These are phyloP conservation scores for Clitocybe nebularis DNA, from an alignment of 1,284 basidiomycete genomes.

Conservation along the genomic window DNA sequence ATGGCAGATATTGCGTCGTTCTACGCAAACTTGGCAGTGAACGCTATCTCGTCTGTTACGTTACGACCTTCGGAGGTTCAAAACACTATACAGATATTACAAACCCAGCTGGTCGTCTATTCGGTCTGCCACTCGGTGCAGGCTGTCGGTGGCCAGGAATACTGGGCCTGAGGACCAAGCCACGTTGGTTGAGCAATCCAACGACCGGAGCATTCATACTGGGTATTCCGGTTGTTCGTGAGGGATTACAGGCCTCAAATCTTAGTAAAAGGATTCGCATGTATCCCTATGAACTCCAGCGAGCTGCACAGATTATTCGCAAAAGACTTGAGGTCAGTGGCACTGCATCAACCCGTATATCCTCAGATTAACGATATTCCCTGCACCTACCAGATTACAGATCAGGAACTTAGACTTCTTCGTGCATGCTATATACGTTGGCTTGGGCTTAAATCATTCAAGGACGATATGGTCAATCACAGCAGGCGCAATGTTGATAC, in stretches of 20 bases:
- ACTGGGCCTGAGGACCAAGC: constrained; percentile 13
- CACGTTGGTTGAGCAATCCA: no score
- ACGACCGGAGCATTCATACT: constrained; percentile 23
- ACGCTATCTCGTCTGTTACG: constrained; percentile 27
- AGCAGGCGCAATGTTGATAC: no score
- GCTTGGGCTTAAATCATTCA: no score
- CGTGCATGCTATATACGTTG: no score
- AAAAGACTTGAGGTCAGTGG: constrained; percentile 14
- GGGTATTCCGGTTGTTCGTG: constrained; percentile 21
- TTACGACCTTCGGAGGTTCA: constrained; percentile 26
- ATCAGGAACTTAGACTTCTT: no score
- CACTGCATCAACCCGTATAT: no score
- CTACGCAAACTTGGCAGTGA: constrained; percentile 20
- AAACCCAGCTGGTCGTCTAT: constrained; percentile 21
- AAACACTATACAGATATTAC: constrained; percentile 16
- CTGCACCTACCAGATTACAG: no score
- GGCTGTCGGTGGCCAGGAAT: constrained; percentile 20
- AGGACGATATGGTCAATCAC: no score
- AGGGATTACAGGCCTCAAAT: constrained; percentile 9
- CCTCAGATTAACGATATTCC: no score
- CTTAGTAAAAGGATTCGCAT: constrained; percentile 6
- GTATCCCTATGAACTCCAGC: constrained; percentile 18
- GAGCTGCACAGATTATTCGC: constrained; percentile 15
- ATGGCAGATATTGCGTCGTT: constrained; percentile 27
- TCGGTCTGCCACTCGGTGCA: constrained; percentile 26